Evolutionary conservation across 2,329 filamentous ascomycete species (phyloP).

Genomic region (Pestalotiopsis sp.): DNA sequence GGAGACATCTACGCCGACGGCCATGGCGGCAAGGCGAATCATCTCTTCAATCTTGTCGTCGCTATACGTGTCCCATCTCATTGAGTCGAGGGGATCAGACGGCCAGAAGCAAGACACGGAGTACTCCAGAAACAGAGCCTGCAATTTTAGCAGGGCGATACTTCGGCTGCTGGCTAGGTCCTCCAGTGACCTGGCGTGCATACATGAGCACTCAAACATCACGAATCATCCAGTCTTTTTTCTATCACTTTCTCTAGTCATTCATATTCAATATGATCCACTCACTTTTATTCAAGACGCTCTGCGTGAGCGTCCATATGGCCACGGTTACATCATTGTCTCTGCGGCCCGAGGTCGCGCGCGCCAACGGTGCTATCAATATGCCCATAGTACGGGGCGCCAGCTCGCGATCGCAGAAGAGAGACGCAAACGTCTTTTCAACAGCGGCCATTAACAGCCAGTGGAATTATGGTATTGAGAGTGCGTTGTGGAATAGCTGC

Average conservation of each 20-base stretch:
- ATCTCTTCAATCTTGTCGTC: neutral
- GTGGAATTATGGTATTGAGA: neutral
- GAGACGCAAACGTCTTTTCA: neutral
- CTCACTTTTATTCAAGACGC: neutral
- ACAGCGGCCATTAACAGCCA: neutral
- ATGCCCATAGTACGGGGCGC: neutral
- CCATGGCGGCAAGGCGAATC: neutral
- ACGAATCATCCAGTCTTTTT: neutral
- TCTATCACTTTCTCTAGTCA: neutral
- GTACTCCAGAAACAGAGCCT: neutral
- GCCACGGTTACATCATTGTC: neutral
- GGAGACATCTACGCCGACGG: neutral
- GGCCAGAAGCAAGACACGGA: neutral
- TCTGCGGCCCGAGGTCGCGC: neutral
- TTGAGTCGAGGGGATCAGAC: neutral
- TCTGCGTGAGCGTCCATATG: neutral
- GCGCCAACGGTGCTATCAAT: neutral
- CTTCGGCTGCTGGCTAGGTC: neutral
- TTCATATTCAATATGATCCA: neutral
- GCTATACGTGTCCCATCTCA: neutral
- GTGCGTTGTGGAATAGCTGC: neutral
- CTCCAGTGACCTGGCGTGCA: neutral
- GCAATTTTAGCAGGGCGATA: neutral
- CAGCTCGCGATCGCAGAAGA: neutral
- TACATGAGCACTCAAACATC: neutral